Percentiles rank a stretch among this genome's conserved stretches.
Conservation (phyloP, 371 early-diverging fungal species). For the Rhizomucor pusillus region DNA sequence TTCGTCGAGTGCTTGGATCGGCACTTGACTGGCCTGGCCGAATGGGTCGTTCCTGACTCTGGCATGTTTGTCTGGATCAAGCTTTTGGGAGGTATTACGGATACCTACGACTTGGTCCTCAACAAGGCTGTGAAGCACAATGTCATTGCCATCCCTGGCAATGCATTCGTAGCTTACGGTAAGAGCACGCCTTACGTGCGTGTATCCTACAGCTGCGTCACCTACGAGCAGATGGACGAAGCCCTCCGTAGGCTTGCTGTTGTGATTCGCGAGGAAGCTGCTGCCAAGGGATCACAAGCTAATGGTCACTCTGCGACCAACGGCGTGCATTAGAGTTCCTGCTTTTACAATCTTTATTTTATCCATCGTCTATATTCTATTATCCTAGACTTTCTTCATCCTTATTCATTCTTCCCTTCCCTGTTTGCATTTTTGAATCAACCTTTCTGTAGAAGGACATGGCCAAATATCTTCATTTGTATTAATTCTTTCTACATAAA, state of each 20-base stretch:
- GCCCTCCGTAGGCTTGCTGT: conserved; percentile 57
- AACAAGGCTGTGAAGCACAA: conserved; percentile 65
- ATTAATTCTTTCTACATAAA: too few relatives aligned
- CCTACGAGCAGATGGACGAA: conserved; percentile 61
- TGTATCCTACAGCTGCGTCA: conserved; percentile 66
- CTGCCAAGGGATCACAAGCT: background rate
- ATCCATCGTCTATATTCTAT: background rate
- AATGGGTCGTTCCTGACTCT: conserved; percentile 68
- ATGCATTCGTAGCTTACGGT: conserved; percentile 29
- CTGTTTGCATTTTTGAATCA: too few relatives aligned
- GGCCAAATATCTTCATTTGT: too few relatives aligned
- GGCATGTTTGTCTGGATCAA: conserved; percentile 87
- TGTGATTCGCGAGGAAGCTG: conserved; percentile 28
- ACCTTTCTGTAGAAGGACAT: too few relatives aligned
- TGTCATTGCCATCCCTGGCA: conserved; percentile 75
- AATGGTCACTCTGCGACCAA: too few relatives aligned
- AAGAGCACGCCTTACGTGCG: conserved; percentile 48
- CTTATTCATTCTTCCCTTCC: too few relatives aligned
- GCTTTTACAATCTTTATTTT: too few relatives aligned
- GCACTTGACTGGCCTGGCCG: conserved; percentile 60
- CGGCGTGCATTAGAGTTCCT: too few relatives aligned
- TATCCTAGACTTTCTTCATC: background rate
- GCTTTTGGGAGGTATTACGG: conserved; percentile 56
- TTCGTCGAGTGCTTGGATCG: conserved; percentile 58
- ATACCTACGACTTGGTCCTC: conserved; percentile 64